Conservation (phyloP, 352 stramenopile species). For the Phytophthora cactorum region DNA sequence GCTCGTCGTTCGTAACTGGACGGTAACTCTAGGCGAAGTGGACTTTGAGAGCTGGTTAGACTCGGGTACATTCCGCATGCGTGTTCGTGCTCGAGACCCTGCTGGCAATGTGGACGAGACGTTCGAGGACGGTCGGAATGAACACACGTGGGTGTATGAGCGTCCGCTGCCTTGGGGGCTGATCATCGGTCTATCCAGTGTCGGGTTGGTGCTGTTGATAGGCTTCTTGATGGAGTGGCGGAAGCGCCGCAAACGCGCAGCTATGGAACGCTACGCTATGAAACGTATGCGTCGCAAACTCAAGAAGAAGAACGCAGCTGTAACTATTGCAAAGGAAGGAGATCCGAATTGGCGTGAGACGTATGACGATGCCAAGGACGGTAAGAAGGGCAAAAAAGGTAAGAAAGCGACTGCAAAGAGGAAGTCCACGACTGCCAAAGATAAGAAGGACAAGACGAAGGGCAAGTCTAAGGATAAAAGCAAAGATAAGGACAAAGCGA, state of each 20-base stretch:
- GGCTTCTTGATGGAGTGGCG: constrained; percentile 92
- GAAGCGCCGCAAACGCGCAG: constrained; percentile 88
- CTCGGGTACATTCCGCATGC: constrained; percentile 92
- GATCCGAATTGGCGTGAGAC: constrained; percentile 83
- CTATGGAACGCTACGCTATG: constrained; percentile 95
- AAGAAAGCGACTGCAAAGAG: constrained; percentile 38
- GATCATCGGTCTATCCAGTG: constrained; percentile 83
- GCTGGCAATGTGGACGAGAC: constrained; percentile 92
- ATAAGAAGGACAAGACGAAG: constrained; percentile 41
- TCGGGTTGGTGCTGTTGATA: constrained; percentile 78
- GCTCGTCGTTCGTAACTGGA: constrained; percentile 87
- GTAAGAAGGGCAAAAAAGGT: constrained; percentile 59
- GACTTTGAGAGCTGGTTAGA: constrained; percentile 62
- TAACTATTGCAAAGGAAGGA: constrained; percentile 75
- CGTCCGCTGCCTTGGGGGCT: constrained; percentile 90
- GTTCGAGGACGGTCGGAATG: constrained; percentile 88
- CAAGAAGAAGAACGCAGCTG: constrained; percentile 86
- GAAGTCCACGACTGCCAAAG: constrained; percentile 29
- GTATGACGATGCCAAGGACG: constrained; percentile 66
- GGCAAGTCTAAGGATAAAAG: constrained; percentile 22
- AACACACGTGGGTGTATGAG: constrained; percentile 94
- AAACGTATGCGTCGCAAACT: constrained; percentile 95
- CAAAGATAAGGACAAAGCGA: constrained; percentile 27
- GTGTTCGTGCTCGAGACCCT: constrained; percentile 88
- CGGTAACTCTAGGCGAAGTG: constrained; percentile 48